Percentiles rank a stretch among this genome's conserved stretches.
These are phyloP conservation scores for Backusella macrospora DNA, from an alignment of 192 early-diverging fungal species.

Conservation along the genomic window DNA sequence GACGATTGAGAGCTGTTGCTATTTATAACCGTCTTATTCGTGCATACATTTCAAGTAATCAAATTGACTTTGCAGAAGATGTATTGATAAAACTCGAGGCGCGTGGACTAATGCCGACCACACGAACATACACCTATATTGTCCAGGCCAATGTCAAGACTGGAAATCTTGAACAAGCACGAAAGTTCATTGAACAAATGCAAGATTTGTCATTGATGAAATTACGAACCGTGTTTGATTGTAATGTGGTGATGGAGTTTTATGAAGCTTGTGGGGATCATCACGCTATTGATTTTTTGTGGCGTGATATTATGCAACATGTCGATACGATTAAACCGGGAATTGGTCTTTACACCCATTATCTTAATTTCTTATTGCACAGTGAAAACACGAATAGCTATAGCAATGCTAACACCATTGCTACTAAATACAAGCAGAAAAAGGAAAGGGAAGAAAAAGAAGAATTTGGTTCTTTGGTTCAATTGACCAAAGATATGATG, in stretches of 20 bases:
- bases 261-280: conserved; percentile 23
- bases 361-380: conserved; percentile 8
- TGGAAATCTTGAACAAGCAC: conserved; percentile 4
- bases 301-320: conserved; percentile 35
- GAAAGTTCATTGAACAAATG: conserved; percentile 25
- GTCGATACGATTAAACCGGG: conserved; percentile 26
- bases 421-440: background rate
- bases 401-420: too few relatives aligned
- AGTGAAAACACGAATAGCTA: background rate
- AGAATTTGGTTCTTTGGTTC: background rate
- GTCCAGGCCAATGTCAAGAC: conserved; percentile 30
- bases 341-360: conserved; percentile 20
- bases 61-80: conserved; percentile 15
- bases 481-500: conserved; percentile 7
- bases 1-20: conserved; percentile 3
- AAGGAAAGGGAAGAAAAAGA: background rate
- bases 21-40: conserved; percentile 40
- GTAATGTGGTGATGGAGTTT: conserved; percentile 25
- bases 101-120: conserved; percentile 25
- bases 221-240: conserved; percentile 33
- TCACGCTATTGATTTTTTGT: conserved; percentile 41
- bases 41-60: conserved; percentile 16
- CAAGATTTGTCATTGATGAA: conserved; percentile 21
- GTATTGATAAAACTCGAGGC: conserved; percentile 6
- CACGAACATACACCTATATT: conserved; percentile 36